Base-by-base conservation (phyloP, 306 rosid genomes). In the Vigna mungo region DNA sequence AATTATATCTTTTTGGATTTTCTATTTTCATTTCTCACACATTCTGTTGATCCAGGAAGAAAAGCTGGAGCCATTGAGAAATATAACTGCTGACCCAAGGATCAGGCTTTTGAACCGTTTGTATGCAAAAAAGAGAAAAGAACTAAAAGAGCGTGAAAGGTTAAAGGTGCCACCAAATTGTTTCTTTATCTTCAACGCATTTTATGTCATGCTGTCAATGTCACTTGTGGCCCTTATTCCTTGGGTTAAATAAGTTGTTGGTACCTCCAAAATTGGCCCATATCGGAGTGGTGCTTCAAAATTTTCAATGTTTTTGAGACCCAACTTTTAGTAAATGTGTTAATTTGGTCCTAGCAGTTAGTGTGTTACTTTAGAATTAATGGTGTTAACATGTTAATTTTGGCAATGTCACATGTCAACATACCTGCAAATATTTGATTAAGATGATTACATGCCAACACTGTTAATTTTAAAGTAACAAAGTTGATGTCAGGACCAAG, bases 121-220 rank as follows among this genome's bases (percentile, higher is more conserved):
- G 81, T 92, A 95, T 86, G 99, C 99, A 36, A 91, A 94, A 66
- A 95, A 95, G 88, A 91, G 99, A 89, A 92, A 92, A 87, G 99
- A 95, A 68, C 85, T 92, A 49, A 92, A 87, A 76, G 98, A 95
- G 80, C 88, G 98, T 62, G 97, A 89, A 82, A 88, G 88, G 84
- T 78, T 89, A 90, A 95, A 95, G 99, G 97, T 95, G 85, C 82
- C 81, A 64, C 77, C 37, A 39, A 83, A 76, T 80, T 83, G 37
- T 75, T 84, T 48, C 70, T 78, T 85, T 81, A 67, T 81, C 81
- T 83, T 66, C 39, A 68, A 78, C 72, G 9, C 63, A 11, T 70
- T 59, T 64, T 53, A 61, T 60, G 61, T 54, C 74, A 36, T 46
- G 21, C 41, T 60, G 66, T 74, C 36, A 49, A 52, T 18, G 54